Evolutionary conservation across 2,329 filamentous ascomycete genomes (phyloP), one percentile per base, ranked within the genome.

Genomic region (Eurotiales sp.): DNA sequence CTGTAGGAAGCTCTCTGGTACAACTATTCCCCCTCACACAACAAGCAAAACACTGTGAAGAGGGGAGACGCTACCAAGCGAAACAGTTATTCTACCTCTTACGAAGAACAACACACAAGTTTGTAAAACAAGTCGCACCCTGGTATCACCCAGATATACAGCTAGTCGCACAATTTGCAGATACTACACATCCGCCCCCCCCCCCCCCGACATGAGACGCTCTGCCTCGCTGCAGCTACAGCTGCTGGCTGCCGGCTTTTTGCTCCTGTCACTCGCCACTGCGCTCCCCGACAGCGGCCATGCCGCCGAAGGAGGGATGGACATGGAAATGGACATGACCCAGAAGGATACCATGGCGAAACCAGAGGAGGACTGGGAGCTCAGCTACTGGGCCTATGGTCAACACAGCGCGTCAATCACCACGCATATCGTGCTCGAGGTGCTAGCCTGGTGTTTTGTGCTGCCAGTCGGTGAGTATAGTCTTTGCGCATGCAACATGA

Each of bases 391-490:
- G 49, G 65, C 67, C 8, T 68, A 72, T 50, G 63, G 61, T 21
- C 64, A 72, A 56, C 67, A 75, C 53, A 63, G 63, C 4, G 63
- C 65, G 37, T 57, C 66, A 45, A 84, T 93, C 59, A 77, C 87
- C 60, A 79, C 80, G 52, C 89, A 93, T 63, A 85, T 91, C 51
- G 73, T 69, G 4, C 72, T 88, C 41, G 90, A 90, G 84, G 71
- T 83, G 2, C 51, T 87, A 8, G 81, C 80, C 8, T 93, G 89
- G 88, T 77, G 87, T 30, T 77, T 91, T 50, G 64, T 87, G 44
- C 76, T 92, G 50, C 89, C 89, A 46, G 68, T 86, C 54, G 85
- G 88, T 87, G 76, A 72, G 83, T 72, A 30, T 55, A 41, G 50
- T 15, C 3, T 17, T n/a, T 21, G 14, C n/a, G 10, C 43, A 15